These are phyloP conservation scores for Russula sp. DNA, from an alignment of 768 basidiomycete species.

Conservation along the genomic window DNA sequence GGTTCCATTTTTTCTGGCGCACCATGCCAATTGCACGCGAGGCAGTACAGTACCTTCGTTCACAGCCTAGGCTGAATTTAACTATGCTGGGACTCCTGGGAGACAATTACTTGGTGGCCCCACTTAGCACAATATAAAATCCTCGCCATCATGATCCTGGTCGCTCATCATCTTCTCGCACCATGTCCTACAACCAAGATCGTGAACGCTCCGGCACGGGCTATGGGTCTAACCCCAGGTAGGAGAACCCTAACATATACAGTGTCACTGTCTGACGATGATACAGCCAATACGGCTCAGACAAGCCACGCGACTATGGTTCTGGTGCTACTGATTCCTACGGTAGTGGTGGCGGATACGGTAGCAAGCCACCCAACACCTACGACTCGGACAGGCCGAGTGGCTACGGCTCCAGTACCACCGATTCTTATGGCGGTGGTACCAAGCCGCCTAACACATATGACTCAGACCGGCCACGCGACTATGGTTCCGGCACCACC, in stretches of 20 bases:
- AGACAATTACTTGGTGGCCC: neutral
- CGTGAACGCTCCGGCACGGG: neutral
- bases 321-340: constrained; percentile 7
- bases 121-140: neutral
- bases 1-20: neutral
- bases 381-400: neutral
- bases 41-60: neutral
- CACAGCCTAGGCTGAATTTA: neutral
- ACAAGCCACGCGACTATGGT: constrained; percentile 21
- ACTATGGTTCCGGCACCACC: neutral
- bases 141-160: neutral
- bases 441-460: neutral
- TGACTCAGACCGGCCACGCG: neutral
- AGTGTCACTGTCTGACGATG: neutral
- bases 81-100: neutral
- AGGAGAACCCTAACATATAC: neutral
- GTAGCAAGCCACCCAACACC: neutral
- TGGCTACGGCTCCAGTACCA: no score
- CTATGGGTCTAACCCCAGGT: neutral
- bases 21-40: neutral
- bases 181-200: constrained; percentile 17
- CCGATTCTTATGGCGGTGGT: neutral
- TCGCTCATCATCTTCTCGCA: neutral
- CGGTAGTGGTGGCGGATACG: no score
- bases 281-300: neutral